Evolutionary conservation across 2,329 filamentous ascomycete species (phyloP).

Genomic region (Fusarium sp.): DNA sequence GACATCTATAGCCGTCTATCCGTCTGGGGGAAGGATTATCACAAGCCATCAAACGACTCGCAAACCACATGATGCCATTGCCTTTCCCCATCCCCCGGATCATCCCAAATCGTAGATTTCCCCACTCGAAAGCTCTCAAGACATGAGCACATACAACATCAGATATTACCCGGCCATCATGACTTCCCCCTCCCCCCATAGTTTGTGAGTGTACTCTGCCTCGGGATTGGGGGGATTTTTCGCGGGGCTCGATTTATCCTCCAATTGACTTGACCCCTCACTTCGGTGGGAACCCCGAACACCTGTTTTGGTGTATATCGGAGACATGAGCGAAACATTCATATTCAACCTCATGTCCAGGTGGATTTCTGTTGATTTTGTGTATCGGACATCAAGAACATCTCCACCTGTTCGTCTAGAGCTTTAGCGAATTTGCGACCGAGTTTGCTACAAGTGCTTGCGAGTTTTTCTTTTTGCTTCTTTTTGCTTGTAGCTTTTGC

Average conservation of each 20-base stretch:
- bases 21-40: neutral
- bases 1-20: neutral
- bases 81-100: constrained; percentile 7
- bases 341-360: constrained; percentile 30
- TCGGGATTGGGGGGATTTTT: constrained; percentile 39
- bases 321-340: constrained; percentile 42
- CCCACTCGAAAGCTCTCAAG: constrained; percentile 1
- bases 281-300: constrained; percentile 42
- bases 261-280: constrained; percentile 44
- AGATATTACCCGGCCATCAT: constrained; percentile 34
- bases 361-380: neutral
- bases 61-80: neutral
- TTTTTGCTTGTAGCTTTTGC: neutral
- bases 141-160: constrained; percentile 29
- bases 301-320: constrained; percentile 22
- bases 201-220: neutral
- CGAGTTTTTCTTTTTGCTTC: neutral
- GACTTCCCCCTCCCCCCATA: constrained; percentile 26
- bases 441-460: neutral
- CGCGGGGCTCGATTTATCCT: constrained; percentile 40
- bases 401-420: neutral
- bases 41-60: neutral
- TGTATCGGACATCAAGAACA: neutral
- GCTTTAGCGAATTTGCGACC: neutral
- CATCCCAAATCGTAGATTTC: constrained; percentile 15